Base-by-base conservation (phyloP, 2,329 filamentous ascomycete genomes). In the Pseudopithomyces maydicus region DNA sequence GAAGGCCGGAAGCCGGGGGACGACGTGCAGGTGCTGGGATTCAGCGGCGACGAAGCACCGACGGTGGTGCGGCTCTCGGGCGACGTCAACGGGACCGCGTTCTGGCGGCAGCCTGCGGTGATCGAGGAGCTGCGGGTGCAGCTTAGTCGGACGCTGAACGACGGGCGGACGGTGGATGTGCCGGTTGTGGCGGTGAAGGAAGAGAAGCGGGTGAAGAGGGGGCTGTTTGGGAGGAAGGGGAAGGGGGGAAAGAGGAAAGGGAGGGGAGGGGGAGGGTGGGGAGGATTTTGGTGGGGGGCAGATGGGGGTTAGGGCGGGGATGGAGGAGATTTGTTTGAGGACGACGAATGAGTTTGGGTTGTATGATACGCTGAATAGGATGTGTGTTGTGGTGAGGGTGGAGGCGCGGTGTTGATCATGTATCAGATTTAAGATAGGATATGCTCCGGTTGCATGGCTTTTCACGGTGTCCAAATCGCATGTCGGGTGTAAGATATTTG, bases 31-130 rank as follows among this genome's bases (percentile, higher is more conserved):
- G 67, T 79, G 0, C 64, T 79, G 3, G 76, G 78, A 0, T 78
- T 80, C 49, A 65, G 74, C 1, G 71, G 70, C 12, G 73, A 74
- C 17, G 78, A 78, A 52, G 67, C 74, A 26, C 73, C 78, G 2
- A 69, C 74, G 36, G 64, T 80, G 17, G 66, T 81, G 23, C 65
- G 73, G 3, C 67, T 82, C 0, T 64, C 72, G 19, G 78, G 77
- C 5, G 65, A 73, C 29, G 74, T 79, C 48, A 75, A 80, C 47
- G 67, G 65, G 1, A 69, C 77, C 7, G 76, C 77, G 53, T 81
- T 81, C 55, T 81, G 79, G 78, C 71, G 72, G 36, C 72, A 77
- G 17, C 71, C 71, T 7, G 70, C 67, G n/a, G 74, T 80, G 1
- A 62, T 81, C 8, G 63, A 69, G 22, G 79, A 81, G 57, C 55